These are phyloP conservation scores for Botrytis fabae DNA, from an alignment of 2,329 filamentous ascomycete genomes.

Conservation along the genomic window DNA sequence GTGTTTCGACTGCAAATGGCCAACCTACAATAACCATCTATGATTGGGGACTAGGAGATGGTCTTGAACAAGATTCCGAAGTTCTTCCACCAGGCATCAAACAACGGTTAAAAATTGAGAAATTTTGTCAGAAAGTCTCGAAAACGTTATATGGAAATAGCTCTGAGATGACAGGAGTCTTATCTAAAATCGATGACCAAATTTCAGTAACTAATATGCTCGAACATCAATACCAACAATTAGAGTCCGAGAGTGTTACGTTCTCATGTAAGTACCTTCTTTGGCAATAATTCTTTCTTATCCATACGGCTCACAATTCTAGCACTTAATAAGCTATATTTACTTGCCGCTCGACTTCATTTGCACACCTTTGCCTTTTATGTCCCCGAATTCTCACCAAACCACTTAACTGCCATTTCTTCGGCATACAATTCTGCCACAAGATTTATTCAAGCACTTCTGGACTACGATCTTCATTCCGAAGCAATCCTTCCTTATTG, in stretches of 20 bases:
- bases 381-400: constrained; percentile 21
- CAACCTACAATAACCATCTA: constrained; percentile 63
- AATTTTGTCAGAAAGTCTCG: constrained; percentile 59
- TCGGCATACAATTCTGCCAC: constrained; percentile 45
- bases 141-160: constrained; percentile 58
- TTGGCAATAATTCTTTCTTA: too few species aligned
- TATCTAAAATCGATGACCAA: constrained; percentile 42
- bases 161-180: constrained; percentile 45
- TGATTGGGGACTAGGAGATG: constrained; percentile 55
- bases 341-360: constrained; percentile 31
- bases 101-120: constrained; percentile 54
- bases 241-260: constrained; percentile 17
- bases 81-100: constrained; percentile 53
- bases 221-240: constrained; percentile 19
- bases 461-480: constrained; percentile 29
- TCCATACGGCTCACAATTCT: constrained; percentile 5
- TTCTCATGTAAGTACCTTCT: constrained; percentile 17
- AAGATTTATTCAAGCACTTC: constrained; percentile 27
- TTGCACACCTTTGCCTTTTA: constrained; percentile 32
- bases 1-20: constrained; percentile 67
- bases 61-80: constrained; percentile 45
- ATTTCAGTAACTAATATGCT: constrained; percentile 48
- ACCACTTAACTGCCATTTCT: constrained; percentile 38
- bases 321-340: constrained; percentile 28
- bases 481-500: constrained; percentile 48